phyloP scores from a whole-genome alignment of 306 rosid species.

The Lathyrus oleraceus region DNA sequence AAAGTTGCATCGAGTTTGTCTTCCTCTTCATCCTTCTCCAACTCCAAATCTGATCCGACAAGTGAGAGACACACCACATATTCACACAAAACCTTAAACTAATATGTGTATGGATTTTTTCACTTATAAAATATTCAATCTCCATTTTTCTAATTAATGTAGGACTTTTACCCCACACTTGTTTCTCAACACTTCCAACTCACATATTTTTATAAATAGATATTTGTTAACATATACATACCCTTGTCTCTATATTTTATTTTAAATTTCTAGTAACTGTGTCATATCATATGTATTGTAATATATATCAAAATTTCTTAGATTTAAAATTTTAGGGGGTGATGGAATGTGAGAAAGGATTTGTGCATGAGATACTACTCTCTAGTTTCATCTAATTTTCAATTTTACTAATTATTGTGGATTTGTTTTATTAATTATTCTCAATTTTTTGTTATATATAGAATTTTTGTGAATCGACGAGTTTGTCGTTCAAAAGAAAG shows the following conservation, averaged over 20 bases:
- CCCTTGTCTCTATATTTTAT: background rate
- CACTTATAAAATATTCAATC: no score
- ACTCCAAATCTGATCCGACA: no score
- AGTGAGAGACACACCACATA: no score
- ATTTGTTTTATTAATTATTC: conserved; percentile 26
- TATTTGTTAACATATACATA: background rate
- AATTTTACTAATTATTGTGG: background rate
- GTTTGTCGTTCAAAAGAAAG: conserved; percentile 96
- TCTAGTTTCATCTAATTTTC: conserved; percentile 2
- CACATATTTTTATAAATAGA: no score
- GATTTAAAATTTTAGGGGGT: background rate
- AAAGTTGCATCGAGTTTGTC: no score
- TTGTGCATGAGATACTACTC: conserved; percentile 12
- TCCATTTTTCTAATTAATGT: no score
- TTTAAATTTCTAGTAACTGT: background rate
- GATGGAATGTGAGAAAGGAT: background rate
- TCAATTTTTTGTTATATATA: conserved; percentile 35
- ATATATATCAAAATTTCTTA: background rate
- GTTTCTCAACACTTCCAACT: no score
- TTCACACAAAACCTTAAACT: no score
- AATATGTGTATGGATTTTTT: no score
- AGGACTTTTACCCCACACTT: background rate
- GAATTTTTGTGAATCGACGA: conserved; percentile 90
- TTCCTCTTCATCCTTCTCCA: no score
- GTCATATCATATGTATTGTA: background rate